These are phyloP conservation scores for Chaetomium sp. DNA, from an alignment of 2,329 filamentous ascomycete genomes.

Conservation along the genomic window DNA sequence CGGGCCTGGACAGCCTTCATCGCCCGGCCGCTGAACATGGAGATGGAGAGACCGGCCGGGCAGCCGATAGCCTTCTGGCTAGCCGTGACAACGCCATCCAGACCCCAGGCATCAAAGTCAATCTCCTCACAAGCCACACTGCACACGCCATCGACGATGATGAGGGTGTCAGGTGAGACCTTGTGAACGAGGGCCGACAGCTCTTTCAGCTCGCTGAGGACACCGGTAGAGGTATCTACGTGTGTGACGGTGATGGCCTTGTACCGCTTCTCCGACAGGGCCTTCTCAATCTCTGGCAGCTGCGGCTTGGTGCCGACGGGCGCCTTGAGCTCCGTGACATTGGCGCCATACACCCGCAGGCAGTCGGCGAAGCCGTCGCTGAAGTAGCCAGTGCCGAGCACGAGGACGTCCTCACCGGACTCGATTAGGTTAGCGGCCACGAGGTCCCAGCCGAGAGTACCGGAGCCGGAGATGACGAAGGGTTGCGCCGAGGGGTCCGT, in stretches of 20 bases:
- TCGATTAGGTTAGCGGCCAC: constrained; percentile 93
- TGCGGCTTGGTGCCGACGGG: constrained; percentile 86
- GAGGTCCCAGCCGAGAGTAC: constrained; percentile 94
- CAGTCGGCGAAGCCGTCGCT: constrained; percentile 93
- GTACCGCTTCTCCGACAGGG: constrained; percentile 86
- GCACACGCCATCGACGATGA: constrained; percentile 96
- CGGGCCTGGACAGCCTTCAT: constrained; percentile 78
- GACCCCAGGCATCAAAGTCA: constrained; percentile 89
- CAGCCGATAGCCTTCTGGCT: constrained; percentile 97
- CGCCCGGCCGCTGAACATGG: constrained; percentile 88
- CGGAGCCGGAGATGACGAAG: constrained; percentile 90
- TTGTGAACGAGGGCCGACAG: constrained; percentile 80
- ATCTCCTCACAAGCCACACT: constrained; percentile 96
- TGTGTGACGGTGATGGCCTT: constrained; percentile 95
- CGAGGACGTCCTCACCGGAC: constrained; percentile 84
- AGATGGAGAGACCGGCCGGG: constrained; percentile 89
- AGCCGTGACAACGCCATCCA: constrained; percentile 91
- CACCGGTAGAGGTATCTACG: constrained; percentile 95
- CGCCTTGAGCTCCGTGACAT: constrained; percentile 85
- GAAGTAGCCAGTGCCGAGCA: constrained; percentile 96
- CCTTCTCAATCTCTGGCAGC: constrained; percentile 83
- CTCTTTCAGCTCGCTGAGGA: constrained; percentile 85
- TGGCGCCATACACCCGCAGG: constrained; percentile 85
- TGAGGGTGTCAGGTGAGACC: constrained; percentile 86
- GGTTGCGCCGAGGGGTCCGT: constrained; percentile 80